phyloP scores from a whole-genome alignment of 495 filamentous ascomycete genomes.

The Terfezia claveryi region DNA sequence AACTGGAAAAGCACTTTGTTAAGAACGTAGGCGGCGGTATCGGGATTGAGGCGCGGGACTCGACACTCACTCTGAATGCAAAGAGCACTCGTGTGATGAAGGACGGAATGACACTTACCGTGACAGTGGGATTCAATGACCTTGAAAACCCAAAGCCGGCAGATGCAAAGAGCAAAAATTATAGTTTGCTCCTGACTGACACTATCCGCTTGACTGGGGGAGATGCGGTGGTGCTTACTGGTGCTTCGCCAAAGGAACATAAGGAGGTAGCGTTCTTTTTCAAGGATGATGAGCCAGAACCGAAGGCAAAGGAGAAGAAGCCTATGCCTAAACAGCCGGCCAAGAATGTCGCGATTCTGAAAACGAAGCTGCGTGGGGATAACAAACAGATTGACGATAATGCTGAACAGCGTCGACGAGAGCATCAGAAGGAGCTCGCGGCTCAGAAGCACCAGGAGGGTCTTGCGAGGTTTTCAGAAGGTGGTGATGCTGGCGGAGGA shows the following conservation, averaged over 20 bases:
- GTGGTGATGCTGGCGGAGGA: conserved; percentile 49
- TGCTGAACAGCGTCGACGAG: conserved; percentile 63
- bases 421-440: conserved; percentile 83
- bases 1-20: conserved; percentile 76
- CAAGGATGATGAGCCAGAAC: conserved; percentile 63
- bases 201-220: conserved; percentile 67
- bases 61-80: conserved; percentile 55
- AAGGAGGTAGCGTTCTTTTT: conserved; percentile 94
- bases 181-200: conserved; percentile 76
- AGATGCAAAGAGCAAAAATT: conserved; percentile 65
- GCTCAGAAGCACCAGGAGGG: conserved; percentile 75
- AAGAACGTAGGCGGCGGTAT: conserved; percentile 80
- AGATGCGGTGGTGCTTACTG: conserved; percentile 74
- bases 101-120: conserved; percentile 87
- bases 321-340: conserved; percentile 65
- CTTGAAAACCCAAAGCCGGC: conserved; percentile 61
- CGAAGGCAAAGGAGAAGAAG: conserved; percentile 56
- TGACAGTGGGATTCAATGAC: conserved; percentile 73
- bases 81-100: conserved; percentile 66
- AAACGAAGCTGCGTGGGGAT: conserved; percentile 81
- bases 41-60: conserved; percentile 74
- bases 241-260: conserved; percentile 68
- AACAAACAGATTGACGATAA: conserved; percentile 72
- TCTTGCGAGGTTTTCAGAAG: conserved; percentile 50
- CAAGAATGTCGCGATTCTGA: conserved; percentile 57